Evolutionary conservation across 148 eudicot genomes (phyloP).

Genomic region (Chenopodium berlandieri): DNA sequence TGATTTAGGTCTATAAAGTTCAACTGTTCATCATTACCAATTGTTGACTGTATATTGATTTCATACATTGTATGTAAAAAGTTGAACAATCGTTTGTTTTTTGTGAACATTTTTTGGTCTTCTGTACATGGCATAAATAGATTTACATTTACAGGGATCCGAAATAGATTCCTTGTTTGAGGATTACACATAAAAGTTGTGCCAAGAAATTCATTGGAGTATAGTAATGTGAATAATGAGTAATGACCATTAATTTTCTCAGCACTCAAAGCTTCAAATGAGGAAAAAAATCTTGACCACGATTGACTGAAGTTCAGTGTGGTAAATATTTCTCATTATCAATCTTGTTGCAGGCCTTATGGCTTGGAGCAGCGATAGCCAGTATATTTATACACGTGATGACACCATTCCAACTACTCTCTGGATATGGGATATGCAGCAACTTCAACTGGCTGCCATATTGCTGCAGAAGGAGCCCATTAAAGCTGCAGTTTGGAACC

Average conservation of each 20-base stretch:
- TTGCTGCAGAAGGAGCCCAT: slow-evolving; percentile 82
- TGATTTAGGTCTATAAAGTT: neutral
- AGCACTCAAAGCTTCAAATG: neutral
- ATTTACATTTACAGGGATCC: neutral
- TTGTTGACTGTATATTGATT: neutral
- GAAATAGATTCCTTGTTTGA: neutral
- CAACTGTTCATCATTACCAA: neutral
- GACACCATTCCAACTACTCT: slow-evolving; percentile 84
- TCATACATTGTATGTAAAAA: no score
- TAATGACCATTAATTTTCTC: neutral
- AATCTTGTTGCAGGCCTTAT: slow-evolving; percentile 60
- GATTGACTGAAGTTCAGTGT: neutral
- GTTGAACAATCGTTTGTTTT: no score
- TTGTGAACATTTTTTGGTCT: neutral
- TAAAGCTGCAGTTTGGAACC: slow-evolving; percentile 90
- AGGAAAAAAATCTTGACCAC: no score
- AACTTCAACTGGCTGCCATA: slow-evolving; percentile 84
- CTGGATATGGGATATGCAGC: slow-evolving; percentile 90
- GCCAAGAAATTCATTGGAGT: neutral
- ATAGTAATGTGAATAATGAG: neutral
- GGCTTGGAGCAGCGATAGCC: slow-evolving; percentile 95
- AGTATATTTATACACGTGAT: slow-evolving; percentile 79
- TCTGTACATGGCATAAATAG: neutral
- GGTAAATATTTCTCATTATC: neutral
- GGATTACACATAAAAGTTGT: neutral